phyloP scores from a whole-genome alignment of 1,284 basidiomycete genomes.

The Ganoderma meredithae region DNA sequence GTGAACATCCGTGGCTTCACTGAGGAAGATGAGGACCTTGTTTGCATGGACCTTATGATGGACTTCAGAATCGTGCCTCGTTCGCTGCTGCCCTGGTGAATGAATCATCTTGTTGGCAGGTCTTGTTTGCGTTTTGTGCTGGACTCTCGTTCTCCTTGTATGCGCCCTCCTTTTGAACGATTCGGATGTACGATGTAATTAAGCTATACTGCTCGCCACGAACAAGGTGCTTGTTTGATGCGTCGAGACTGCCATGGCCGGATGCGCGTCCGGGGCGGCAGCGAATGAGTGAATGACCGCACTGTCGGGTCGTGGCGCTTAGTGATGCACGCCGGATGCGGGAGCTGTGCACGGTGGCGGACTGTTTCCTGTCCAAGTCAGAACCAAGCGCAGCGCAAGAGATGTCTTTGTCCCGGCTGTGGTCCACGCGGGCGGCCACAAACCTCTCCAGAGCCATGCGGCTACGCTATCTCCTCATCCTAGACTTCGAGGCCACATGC shows the following conservation, averaged over 20 bases:
- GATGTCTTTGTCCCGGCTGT: constrained; percentile 8
- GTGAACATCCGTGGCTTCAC: constrained; percentile 81
- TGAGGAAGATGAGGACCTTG: constrained; percentile 77
- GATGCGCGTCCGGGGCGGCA: not conserved
- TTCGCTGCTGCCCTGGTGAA: constrained; percentile 26
- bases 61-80: constrained; percentile 59
- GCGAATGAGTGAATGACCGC: not conserved
- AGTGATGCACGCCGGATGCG: not conserved
- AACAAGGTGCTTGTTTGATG: not conserved
- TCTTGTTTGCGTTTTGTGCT: not conserved
- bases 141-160: not conserved
- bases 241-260: not conserved
- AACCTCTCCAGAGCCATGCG: constrained; percentile 18
- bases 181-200: not conserved
- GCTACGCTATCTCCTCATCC: constrained; percentile 41
- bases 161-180: not conserved
- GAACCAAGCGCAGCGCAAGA: not conserved
- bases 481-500: constrained; percentile 47
- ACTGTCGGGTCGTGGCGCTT: not conserved
- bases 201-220: not conserved
- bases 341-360: too few relatives aligned
- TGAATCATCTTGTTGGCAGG: not conserved
- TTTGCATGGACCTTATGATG: constrained; percentile 84
- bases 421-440: constrained; percentile 4
- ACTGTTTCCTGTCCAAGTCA: not conserved